phyloP scores from a whole-genome alignment of 2,329 filamentous ascomycete genomes.

The Basipetospora chlamydospora region DNA sequence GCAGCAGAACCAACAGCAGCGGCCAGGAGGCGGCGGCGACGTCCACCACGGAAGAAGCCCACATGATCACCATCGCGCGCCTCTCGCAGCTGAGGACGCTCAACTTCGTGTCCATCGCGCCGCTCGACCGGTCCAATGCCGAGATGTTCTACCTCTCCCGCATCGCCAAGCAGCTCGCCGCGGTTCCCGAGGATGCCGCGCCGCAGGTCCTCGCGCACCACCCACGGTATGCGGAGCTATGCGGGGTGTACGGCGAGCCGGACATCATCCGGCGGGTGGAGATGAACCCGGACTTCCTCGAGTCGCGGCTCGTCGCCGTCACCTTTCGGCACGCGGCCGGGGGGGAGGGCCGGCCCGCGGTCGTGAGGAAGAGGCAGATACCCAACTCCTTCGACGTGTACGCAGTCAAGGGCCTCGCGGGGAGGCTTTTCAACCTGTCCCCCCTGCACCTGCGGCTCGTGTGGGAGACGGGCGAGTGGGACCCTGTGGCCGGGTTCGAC shows the following conservation, averaged over 20 bases:
- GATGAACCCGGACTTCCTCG: constrained; percentile 66
- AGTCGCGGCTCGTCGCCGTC: constrained; percentile 60
- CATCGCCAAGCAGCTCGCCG: constrained; percentile 61
- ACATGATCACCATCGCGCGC: constrained; percentile 76
- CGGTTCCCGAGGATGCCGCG: constrained; percentile 37
- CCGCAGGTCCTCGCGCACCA: constrained; percentile 46
- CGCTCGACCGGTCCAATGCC: constrained; percentile 67
- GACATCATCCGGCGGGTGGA: constrained; percentile 39
- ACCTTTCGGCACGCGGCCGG: constrained; percentile 25
- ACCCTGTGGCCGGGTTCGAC: constrained; percentile 54
- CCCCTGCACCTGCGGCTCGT: constrained; percentile 54
- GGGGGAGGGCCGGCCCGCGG: constrained; percentile 6
- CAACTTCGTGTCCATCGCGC: constrained; percentile 59
- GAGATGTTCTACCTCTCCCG: constrained; percentile 87
- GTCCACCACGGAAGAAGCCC: constrained; percentile 63
- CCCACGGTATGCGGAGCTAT: constrained; percentile 59
- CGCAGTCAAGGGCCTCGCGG: constrained; percentile 63
- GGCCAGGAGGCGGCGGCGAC: constrained; percentile 20
- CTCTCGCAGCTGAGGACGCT: constrained; percentile 52
- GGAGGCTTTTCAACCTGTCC: constrained; percentile 49
- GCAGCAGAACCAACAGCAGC: no score
- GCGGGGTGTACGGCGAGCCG: constrained; percentile 60
- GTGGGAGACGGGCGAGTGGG: constrained; percentile 87
- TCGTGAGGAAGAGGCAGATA: constrained; percentile 32
- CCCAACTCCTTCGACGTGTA: constrained; percentile 73